A percentile compares a stretch with the other conserved stretches of the same genome.
Conservation (phyloP, 139 green algal genomes). For the Chlamydomonas eustigma region DNA sequence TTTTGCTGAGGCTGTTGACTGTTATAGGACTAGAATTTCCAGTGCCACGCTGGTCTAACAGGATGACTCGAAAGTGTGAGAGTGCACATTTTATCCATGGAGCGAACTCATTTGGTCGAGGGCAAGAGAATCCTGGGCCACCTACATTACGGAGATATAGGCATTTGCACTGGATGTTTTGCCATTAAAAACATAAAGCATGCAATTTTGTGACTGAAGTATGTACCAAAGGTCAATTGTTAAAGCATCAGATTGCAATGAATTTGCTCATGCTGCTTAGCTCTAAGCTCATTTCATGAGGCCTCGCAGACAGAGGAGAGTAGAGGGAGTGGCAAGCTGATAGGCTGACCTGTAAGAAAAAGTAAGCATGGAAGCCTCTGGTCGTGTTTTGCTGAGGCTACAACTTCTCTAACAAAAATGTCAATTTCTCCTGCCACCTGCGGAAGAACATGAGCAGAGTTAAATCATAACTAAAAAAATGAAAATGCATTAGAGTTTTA, state of each 20-base stretch:
- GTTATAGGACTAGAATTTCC: conserved; percentile 60
- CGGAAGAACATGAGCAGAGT: neutral
- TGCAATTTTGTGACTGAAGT: too few relatives aligned
- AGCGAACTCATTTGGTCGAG: conserved; percentile 54
- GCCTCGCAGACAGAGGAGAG: too few relatives aligned
- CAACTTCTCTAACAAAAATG: conserved; percentile 74
- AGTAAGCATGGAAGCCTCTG: conserved; percentile 65
- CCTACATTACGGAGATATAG: too few relatives aligned
- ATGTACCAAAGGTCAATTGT: too few relatives aligned
- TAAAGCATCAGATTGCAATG: too few relatives aligned
- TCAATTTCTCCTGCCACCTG: conserved; percentile 44
- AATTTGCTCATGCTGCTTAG: too few relatives aligned
- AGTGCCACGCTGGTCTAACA: conserved; percentile 42
- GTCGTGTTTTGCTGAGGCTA: conserved; percentile 43
- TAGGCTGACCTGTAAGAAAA: conserved; percentile 83
- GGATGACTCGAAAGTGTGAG: conserved; percentile 51
- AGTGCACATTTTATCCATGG: conserved; percentile 78
- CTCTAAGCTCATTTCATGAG: too few relatives aligned
- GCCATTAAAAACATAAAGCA: too few relatives aligned
- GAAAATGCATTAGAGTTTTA: neutral
- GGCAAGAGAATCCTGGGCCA: conserved; percentile 82
- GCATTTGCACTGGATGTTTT: too few relatives aligned
- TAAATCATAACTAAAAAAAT: neutral
- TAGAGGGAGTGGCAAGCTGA: too few relatives aligned
- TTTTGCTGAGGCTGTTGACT: conserved; percentile 42